Evolutionary conservation across 352 stramenopile species (phyloP), one percentile per base, ranked within the genome.

Genomic region (Peronospora tabacina): DNA sequence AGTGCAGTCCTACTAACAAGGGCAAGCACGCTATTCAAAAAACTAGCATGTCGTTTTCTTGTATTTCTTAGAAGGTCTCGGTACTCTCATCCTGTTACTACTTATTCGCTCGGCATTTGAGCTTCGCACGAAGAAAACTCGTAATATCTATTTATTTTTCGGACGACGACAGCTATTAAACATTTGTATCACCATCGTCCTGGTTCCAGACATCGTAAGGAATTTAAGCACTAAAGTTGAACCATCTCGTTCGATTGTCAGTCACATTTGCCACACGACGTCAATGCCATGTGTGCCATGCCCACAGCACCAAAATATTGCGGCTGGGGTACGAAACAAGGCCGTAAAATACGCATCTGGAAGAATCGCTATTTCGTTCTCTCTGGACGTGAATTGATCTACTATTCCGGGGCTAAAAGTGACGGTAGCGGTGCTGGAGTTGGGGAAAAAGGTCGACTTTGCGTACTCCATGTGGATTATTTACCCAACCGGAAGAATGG

Each of bases 331-430:
- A 66, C 68, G 44, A 90, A 90, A 61, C 69, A 86, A 37, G 78
- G 78, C 56, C 85, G 74, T 55, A 81, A 79, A 39, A 62, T 86
- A 50, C 66, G 66, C 28, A 76, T 65, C 20, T 89, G 78, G 78
- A 89, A 89, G 60, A 69, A 70, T 22, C 74, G 78, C 33, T 89
- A 79, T 59, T 84, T 89, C 44, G 74, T 87, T 19, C 60, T 89
- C 10, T 61, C 55, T 28, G 75, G 75, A 36, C 52, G 71, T 11
- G 69, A 79, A 35, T 46, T 89, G 41, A 16, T 47, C 11, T 89
- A 89, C 55, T 93, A 81, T 48, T 69, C 62, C 0, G 52, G 58
- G 20, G 66, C 63, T 24, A 72, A 62, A 42, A 62, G 57, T 43
- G 49, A 65, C 35, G 63, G 58, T 17, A 72, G 56, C 22, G 62